Conservation (phyloP, 75 land plant species). For the Azolla pinnata region DNA sequence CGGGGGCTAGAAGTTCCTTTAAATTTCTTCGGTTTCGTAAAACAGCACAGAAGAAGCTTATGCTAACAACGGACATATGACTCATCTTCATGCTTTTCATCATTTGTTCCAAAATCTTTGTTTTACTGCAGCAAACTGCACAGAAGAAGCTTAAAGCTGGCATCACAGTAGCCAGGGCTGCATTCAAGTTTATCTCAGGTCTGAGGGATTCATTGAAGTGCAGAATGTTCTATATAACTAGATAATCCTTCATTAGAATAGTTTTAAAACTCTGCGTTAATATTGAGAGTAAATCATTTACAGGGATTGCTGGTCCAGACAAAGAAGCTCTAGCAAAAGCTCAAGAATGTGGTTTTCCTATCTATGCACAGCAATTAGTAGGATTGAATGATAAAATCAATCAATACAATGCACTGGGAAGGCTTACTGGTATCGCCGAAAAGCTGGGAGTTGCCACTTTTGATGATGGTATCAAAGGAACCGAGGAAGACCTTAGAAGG, state of each 20-base stretch:
- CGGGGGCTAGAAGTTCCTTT: background rate
- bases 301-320: conserved; percentile 28
- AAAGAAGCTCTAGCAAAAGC: conserved; percentile 44
- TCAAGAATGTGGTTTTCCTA: conserved; percentile 52
- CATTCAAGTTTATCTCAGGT: conserved; percentile 69
- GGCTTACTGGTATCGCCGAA: conserved; percentile 53
- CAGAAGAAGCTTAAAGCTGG: conserved; percentile 4
- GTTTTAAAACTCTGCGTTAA: background rate
- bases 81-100: background rate
- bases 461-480: conserved; percentile 27
- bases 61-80: background rate
- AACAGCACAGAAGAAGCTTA: background rate
- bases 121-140: background rate
- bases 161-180: conserved; percentile 43
- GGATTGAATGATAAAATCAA: conserved; percentile 64
- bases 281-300: background rate
- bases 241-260: background rate
- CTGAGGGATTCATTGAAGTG: conserved; percentile 10
- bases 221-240: background rate
- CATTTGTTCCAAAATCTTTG: background rate
- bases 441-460: conserved; percentile 44
- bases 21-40: background rate
- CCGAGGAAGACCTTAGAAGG: conserved; percentile 14
- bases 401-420: conserved; percentile 44
- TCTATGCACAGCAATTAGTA: conserved; percentile 59